Base-by-base conservation (phyloP, 345 rosid species). In the Sisymbrium irio region DNA sequence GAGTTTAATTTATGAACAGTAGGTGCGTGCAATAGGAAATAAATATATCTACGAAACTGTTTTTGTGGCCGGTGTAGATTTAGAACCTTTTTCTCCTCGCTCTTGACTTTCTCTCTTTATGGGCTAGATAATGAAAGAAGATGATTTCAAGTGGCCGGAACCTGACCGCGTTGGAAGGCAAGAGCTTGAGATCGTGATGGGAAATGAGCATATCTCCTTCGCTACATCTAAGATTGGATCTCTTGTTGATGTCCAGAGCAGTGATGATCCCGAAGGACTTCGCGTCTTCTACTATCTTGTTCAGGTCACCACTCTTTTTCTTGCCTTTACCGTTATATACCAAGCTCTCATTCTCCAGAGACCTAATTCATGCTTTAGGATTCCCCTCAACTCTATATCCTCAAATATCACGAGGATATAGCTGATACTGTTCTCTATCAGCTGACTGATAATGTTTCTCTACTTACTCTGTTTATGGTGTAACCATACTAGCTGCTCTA, bases 161-260 rank as follows among this genome's bases (percentile, higher is more conserved):
- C 99, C 99, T 45, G 98, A 95, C 76, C 91, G 98, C 46, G 87
- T 95, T 47, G 99, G 99, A 15, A 71, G 89, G 73, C 99, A 95
- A 78, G 99, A 95, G 85, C 92, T 95, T 54, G 99, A 95, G 86
- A 90, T 95, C 69, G 97, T 95, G 44, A 88, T 95, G 97, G 97
- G 97, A 18, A 90, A 95, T 69, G 98, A 95, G 78, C 99, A 95
- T 62, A 95, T 95, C 65, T 95, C 94, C 57, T 95, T 95, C 79
- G 82, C 98, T 15, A 92, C 98, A 28, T 92, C 98, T 3, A 95
- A 95, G 85, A 95, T 95, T 76, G 99, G 99, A 18, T 95, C 99
- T 2, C 98, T 95, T 61, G 97, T 95, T 69, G 99, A 95, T 72
- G 97, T 90, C 67, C 90, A 90, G 82, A 83, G 93, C 58, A 92